Evolutionary conservation across 1,284 basidiomycete genomes (phyloP), one percentile per base, ranked within the genome.

Genomic region (Anthracocystis walkeri): DNA sequence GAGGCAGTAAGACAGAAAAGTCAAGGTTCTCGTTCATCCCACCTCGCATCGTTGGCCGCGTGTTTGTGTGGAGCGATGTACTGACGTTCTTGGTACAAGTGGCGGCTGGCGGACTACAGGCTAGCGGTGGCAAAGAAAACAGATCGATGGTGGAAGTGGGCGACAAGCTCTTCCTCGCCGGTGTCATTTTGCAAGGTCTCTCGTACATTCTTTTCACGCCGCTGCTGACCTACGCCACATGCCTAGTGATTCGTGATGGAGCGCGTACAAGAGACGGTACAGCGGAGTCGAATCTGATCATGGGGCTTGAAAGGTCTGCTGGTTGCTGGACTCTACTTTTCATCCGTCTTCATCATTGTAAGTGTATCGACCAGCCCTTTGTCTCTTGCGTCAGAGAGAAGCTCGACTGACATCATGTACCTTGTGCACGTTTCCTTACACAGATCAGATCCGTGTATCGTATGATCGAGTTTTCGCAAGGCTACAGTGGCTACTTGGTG

Each of bases 31-130:
- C 72, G 5, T 70, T 78, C 23, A 66, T 81, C 35, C 78, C 69
- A 4, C 73, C 78, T 11, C 69, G 66, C 18, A 71, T 77, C 49
- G 73, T 79, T 21, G 74, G 71, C 8, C 71, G 73, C 45, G 60
- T 84, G 41, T 84, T 84, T 45, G 75, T 84, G 7, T 77, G 74
- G 60, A 62, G 58, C 52, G 84, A 85, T 54, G 76, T 85, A 10
- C 29, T 69, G 21, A 81, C 81, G 2, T 83, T 84, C 55, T 6
- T 81, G 11, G 45, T 83, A 6, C 83, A 83, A 42, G 31, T 50
- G n/a, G 62, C 51, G 2, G 78, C 75, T 27, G 78, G 78, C 31
- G 75, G 71, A 10, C 12, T 78, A 20, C 78, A 79, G 56, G 61
- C 77, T 14, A 50, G 40, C 31, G 70, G 64, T n/a, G 57, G 52